Percentiles rank a stretch among this genome's conserved stretches.
phyloP scores from a whole-genome alignment of 106 monocot species.

The Narthecium ossifragum region DNA sequence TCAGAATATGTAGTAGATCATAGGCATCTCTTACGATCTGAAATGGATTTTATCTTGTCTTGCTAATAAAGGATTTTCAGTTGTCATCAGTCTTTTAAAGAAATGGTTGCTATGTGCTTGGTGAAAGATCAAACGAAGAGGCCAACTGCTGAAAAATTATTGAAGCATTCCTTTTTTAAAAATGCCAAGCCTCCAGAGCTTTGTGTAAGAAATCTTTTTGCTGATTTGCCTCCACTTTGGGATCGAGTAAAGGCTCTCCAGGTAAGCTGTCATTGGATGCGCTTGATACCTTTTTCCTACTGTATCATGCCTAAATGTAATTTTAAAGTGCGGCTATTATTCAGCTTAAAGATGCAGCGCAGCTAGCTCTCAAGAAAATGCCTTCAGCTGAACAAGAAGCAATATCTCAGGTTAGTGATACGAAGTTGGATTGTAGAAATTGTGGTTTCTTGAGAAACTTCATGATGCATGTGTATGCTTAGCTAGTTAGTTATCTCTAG shows the following conservation, averaged over 20 bases:
- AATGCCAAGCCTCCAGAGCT: constrained; percentile 65
- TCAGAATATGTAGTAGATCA: background rate
- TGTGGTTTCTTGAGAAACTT: too few relatives aligned
- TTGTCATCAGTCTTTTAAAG: constrained; percentile 88
- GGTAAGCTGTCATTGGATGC: constrained; percentile 27
- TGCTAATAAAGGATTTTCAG: constrained; percentile 69
- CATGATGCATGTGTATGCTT: too few relatives aligned
- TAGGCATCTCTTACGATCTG: background rate
- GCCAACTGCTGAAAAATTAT: constrained; percentile 87
- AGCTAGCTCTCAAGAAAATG: constrained; percentile 91
- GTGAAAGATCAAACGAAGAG: constrained; percentile 97
- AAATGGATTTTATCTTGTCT: constrained; percentile 21
- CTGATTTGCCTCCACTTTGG: constrained; percentile 82
- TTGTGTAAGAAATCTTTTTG: constrained; percentile 62
- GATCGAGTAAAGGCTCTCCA: constrained; percentile 91
- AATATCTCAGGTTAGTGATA: constrained; percentile 58
- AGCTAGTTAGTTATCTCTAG: too few relatives aligned
- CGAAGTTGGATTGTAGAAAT: too few relatives aligned
- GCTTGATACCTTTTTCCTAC: too few relatives aligned
- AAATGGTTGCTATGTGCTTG: constrained; percentile 99
- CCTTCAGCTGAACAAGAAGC: constrained; percentile 92
- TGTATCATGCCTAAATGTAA: too few relatives aligned
- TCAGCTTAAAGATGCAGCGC: constrained; percentile 91
- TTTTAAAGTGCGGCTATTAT: background rate
- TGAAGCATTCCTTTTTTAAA: constrained; percentile 91